Percentiles rank a stretch among this genome's conserved stretches.
Evolutionary conservation across 345 rosid genomes (phyloP).

Genomic region (Aurinia saxatilis): DNA sequence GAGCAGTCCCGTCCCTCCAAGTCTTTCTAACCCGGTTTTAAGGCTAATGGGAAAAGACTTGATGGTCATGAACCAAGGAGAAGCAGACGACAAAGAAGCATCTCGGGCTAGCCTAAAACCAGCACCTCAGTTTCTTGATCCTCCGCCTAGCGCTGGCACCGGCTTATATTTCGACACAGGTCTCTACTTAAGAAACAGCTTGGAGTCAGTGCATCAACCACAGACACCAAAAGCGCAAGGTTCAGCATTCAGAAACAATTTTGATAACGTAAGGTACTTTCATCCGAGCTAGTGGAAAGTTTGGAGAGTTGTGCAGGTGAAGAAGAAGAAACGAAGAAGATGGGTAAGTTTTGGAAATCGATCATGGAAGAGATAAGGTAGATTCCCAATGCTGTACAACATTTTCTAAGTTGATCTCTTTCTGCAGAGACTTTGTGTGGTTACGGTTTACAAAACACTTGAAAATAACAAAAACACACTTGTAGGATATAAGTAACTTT

Average conservation of each 20-base stretch:
- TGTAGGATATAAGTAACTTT: constrained; percentile 20
- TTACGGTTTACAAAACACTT: constrained; percentile 23
- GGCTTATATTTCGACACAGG: constrained; percentile 22
- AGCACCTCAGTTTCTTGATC: constrained; percentile 31
- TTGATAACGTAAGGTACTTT: constrained; percentile 28
- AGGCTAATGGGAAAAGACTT: constrained; percentile 97
- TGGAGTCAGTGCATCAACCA: constrained; percentile 11
- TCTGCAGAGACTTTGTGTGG: constrained; percentile 27
- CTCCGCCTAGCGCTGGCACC: constrained; percentile 13
- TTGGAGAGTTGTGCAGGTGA: constrained; percentile 8
- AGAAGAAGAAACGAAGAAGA: constrained; percentile 15
- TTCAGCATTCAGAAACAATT: constrained; percentile 23
- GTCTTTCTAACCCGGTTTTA: constrained; percentile 76
- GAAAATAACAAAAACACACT: constrained; percentile 15
- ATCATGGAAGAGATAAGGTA: constrained; percentile 13
- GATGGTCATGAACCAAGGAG: constrained; percentile 87
- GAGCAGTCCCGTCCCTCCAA: constrained; percentile 47
- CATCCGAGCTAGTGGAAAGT: constrained; percentile 22
- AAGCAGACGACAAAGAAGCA: constrained; percentile 32
- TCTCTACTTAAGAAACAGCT: constrained; percentile 19
- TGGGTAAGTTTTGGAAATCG: background rate
- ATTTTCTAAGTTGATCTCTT: constrained; percentile 13
- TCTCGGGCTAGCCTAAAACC: constrained; percentile 23
- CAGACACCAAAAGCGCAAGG: constrained; percentile 11
- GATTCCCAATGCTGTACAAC: background rate